Conservation (phyloP, 2,329 filamentous ascomycete genomes). For the Diaporthe sp. region DNA sequence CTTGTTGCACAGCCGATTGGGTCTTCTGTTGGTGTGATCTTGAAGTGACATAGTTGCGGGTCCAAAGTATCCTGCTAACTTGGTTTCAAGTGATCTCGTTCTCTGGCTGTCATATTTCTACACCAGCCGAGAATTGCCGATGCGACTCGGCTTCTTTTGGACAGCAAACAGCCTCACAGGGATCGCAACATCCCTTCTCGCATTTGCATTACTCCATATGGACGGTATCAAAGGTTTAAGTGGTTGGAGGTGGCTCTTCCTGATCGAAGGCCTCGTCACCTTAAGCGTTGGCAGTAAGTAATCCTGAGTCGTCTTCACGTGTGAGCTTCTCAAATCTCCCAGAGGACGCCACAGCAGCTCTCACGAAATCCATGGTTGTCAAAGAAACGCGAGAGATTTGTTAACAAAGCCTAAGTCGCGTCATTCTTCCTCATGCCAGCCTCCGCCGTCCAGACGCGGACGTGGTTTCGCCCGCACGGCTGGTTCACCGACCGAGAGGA, state of each 20-base stretch:
- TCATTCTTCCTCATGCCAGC: slow-evolving; percentile 65
- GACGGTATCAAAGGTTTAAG: slow-evolving; percentile 48
- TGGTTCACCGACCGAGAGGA: slow-evolving; percentile 70
- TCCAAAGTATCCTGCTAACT: not conserved
- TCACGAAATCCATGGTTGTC: not conserved
- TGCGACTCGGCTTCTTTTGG: slow-evolving; percentile 52
- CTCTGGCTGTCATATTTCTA: slow-evolving; percentile 49
- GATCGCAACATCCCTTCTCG: slow-evolving; percentile 48
- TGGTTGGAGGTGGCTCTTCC: slow-evolving; percentile 55
- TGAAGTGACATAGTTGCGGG: rapidly evolving
- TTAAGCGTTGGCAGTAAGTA: not conserved
- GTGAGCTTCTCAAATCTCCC: not conserved
- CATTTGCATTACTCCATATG: slow-evolving; percentile 49
- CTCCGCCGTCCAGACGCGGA: slow-evolving; percentile 58
- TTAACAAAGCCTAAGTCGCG: slow-evolving; percentile 41
- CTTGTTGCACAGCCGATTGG: too few relatives aligned
- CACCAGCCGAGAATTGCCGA: slow-evolving; percentile 49
- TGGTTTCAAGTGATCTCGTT: slow-evolving; percentile 39
- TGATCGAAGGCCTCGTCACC: not conserved
- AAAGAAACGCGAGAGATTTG: too few relatives aligned
- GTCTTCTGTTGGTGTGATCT: not conserved
- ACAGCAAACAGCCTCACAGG: slow-evolving; percentile 46
- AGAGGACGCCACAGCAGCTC: not conserved
- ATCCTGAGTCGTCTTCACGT: not conserved
- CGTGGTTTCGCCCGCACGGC: slow-evolving; percentile 59